These are phyloP conservation scores for Chiua sp. DNA, from an alignment of 1,284 basidiomycete species.

Conservation along the genomic window DNA sequence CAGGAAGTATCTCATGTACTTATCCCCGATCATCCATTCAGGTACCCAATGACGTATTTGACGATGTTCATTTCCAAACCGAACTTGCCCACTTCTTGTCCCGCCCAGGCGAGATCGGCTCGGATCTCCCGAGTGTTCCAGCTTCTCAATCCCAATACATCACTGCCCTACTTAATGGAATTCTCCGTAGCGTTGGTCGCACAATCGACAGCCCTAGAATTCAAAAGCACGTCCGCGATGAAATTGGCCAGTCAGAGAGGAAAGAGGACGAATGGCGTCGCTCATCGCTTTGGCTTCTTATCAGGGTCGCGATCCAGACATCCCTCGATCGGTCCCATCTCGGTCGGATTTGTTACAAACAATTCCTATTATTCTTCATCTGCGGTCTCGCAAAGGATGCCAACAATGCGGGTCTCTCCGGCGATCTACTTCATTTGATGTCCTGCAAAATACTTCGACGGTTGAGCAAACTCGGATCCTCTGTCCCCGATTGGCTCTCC, in stretches of 20 bases:
- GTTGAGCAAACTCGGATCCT: not conserved
- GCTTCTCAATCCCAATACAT: constrained; percentile 47
- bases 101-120: constrained; percentile 4
- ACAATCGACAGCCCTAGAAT: constrained; percentile 36
- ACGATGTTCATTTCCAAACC: constrained; percentile 9
- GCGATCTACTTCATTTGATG: not conserved
- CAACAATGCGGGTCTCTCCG: not conserved
- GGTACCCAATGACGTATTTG: constrained; percentile 7
- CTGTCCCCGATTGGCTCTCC: not conserved
- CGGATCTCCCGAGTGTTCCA: constrained; percentile 35
- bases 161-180: constrained; percentile 44
- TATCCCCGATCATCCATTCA: constrained; percentile 17
- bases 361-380: not conserved
- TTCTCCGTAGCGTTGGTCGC: constrained; percentile 40
- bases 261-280: constrained; percentile 44
- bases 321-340: constrained; percentile 31
- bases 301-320: constrained; percentile 42
- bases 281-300: constrained; percentile 50
- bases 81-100: constrained; percentile 14
- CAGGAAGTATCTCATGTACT: constrained; percentile 37
- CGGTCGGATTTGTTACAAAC: not conserved
- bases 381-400: not conserved
- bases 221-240: constrained; percentile 44
- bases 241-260: constrained; percentile 42
- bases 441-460: not conserved